Percentiles rank a stretch among this genome's conserved stretches.
phyloP scores from a whole-genome alignment of 805 yeast genomes.

The Myxozyma monticola region DNA sequence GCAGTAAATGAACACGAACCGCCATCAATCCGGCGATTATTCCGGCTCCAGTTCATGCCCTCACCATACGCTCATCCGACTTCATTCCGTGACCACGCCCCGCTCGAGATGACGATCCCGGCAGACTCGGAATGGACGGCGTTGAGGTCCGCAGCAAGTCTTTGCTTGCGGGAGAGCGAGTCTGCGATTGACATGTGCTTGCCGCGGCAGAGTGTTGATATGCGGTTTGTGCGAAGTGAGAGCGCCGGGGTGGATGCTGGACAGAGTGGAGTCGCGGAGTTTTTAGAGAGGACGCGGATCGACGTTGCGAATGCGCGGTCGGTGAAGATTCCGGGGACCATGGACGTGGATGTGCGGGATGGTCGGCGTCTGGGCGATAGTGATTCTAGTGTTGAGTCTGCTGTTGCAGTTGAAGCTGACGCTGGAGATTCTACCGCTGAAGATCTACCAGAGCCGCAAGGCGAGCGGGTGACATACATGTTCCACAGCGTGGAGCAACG shows the following conservation, averaged over 20 bases:
- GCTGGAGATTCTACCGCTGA: too few relatives aligned
- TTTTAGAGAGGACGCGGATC: constrained; percentile 10
- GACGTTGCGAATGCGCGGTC: constrained; percentile 1
- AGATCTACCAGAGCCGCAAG: too few relatives aligned
- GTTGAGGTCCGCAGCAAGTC: not conserved
- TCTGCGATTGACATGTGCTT: constrained; percentile 12
- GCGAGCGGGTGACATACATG: constrained; percentile 11
- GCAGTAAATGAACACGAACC: not conserved
- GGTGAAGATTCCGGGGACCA: constrained; percentile 11
- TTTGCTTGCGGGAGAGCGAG: constrained; percentile 3
- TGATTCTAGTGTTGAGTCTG: too few relatives aligned
- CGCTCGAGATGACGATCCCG: constrained; percentile 14
- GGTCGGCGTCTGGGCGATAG: too few relatives aligned
- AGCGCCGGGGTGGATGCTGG: not conserved
- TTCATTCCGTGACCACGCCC: constrained; percentile 4
- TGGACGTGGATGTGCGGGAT: constrained; percentile 1
- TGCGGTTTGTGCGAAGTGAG: constrained; percentile 16
- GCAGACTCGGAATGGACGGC: constrained; percentile 2
- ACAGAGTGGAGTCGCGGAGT: constrained; percentile 9
- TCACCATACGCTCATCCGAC: constrained; percentile 24
- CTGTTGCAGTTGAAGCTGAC: too few relatives aligned
- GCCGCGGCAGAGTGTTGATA: constrained; percentile 16
- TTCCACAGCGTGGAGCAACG: constrained; percentile 21
- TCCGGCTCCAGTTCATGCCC: constrained; percentile 15
- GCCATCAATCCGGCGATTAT: not conserved